Evolutionary conservation across 108 stramenopile genomes (phyloP).

Genomic region (Stephanodiscus minutulus): DNA sequence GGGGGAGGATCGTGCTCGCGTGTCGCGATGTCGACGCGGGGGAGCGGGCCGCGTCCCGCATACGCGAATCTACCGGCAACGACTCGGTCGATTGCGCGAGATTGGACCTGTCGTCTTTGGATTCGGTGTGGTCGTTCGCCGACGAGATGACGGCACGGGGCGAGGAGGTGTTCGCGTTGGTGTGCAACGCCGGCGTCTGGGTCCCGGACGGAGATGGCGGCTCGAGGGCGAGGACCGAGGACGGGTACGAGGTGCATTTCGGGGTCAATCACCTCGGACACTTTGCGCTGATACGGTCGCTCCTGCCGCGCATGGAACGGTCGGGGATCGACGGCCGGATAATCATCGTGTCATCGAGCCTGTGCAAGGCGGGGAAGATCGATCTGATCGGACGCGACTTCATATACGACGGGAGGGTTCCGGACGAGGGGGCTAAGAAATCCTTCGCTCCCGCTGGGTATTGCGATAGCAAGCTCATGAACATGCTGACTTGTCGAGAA

Average conservation of each 20-base stretch:
- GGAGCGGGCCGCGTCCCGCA: slow-evolving; percentile 21
- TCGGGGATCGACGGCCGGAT: slow-evolving; percentile 32
- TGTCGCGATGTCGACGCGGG: slow-evolving; percentile 40
- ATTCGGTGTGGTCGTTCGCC: slow-evolving; percentile 39
- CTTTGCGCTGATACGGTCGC: slow-evolving; percentile 16
- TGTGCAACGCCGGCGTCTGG: slow-evolving; percentile 53
- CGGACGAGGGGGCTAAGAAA: slow-evolving; percentile 1
- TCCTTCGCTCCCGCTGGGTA: slow-evolving; percentile 45
- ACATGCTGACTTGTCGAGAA: slow-evolving; percentile 41
- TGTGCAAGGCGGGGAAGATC: slow-evolving; percentile 36
- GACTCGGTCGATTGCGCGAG: slow-evolving; percentile 18
- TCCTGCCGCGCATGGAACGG: slow-evolving; percentile 10
- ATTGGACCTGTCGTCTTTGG: slow-evolving; percentile 48
- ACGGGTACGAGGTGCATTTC: slow-evolving; percentile 51
- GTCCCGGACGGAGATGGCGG: slow-evolving; percentile 41
- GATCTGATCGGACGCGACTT: slow-evolving; percentile 42
- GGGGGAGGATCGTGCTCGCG: slow-evolving; percentile 31
- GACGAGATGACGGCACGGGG: neutral
- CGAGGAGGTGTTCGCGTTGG: slow-evolving; percentile 12
- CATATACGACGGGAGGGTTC: slow-evolving; percentile 24
- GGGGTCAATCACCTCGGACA: slow-evolving; percentile 50
- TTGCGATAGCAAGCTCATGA: slow-evolving; percentile 58
- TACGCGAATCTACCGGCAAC: slow-evolving; percentile 21
- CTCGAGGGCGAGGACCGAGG: slow-evolving; percentile 23
- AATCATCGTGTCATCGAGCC: slow-evolving; percentile 40